A percentile compares a stretch with the other conserved stretches of the same genome.
Conservation (phyloP, 768 basidiomycete genomes). For the Cystobasidium ongulense region DNA sequence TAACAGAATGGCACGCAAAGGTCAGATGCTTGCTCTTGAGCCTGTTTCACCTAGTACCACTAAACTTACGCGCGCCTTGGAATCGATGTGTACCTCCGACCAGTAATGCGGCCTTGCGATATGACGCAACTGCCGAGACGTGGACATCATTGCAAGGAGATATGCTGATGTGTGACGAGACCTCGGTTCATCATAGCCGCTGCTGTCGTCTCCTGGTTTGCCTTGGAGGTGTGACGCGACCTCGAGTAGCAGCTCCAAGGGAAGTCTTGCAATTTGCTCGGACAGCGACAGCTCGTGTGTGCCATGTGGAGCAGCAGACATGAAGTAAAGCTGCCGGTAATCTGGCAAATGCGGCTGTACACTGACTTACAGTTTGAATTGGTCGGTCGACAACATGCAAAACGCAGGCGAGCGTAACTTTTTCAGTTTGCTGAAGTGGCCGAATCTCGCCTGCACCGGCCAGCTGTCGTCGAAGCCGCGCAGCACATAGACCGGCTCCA, state of each 20-base stretch:
- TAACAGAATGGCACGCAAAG: background rate
- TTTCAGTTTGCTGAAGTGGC: too few relatives aligned
- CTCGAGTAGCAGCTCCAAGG: constrained; percentile 16
- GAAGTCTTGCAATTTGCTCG: background rate
- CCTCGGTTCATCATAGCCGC: background rate
- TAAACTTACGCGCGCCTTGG: constrained; percentile 2
- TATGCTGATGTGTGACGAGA: background rate
- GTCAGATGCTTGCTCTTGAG: background rate
- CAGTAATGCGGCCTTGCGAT: background rate
- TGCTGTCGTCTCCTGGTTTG: background rate
- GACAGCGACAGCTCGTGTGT: background rate
- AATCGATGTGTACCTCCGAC: background rate
- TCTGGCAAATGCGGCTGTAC: too few relatives aligned
- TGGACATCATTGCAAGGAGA: background rate
- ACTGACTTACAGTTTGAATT: too few relatives aligned
- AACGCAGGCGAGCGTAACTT: too few relatives aligned
- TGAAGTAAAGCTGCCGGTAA: too few relatives aligned
- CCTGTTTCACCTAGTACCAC: background rate
- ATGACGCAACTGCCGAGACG: background rate
- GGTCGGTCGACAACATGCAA: too few relatives aligned
- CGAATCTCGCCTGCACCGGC: too few relatives aligned
- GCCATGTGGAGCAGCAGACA: too few relatives aligned
- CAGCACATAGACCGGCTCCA: too few relatives aligned
- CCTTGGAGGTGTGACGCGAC: background rate
- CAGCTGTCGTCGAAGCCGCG: too few relatives aligned